phyloP scores from a whole-genome alignment of 495 filamentous ascomycete species.

The Neurospora sp. region DNA sequence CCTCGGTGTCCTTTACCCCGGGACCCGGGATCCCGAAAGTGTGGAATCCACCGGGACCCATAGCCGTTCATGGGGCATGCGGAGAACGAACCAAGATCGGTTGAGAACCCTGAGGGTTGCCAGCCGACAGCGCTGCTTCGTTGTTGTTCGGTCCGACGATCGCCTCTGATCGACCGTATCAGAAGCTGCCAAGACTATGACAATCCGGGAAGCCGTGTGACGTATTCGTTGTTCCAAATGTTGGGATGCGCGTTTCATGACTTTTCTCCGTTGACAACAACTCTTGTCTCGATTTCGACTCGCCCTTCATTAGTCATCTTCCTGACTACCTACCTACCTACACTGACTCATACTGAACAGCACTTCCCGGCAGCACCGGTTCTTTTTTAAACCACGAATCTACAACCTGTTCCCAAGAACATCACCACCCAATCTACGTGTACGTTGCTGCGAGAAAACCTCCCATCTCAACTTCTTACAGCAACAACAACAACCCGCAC shows the following conservation, averaged over 20 bases:
- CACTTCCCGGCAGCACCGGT: background rate
- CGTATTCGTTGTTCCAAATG: background rate
- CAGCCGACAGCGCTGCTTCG: background rate
- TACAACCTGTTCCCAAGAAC: background rate
- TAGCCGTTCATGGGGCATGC: background rate
- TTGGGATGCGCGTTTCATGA: background rate
- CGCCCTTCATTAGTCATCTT: background rate
- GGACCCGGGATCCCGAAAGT: background rate
- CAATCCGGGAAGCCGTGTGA: background rate
- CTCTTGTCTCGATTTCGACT: background rate
- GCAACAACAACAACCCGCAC: background rate
- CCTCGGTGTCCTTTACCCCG: background rate
- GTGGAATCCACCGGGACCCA: background rate
- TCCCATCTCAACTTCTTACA: background rate
- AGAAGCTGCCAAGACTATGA: background rate
- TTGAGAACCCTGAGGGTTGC: background rate
- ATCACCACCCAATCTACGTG: background rate
- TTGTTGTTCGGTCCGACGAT: background rate
- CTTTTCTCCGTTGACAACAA: background rate
- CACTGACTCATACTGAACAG: background rate
- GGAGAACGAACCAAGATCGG: background rate
- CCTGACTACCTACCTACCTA: background rate
- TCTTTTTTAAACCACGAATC: background rate
- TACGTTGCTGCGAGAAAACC: background rate
- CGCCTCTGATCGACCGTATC: background rate